Base-by-base conservation (phyloP, 1,139 yeast genomes). In the Suhomyces wounanorum region DNA sequence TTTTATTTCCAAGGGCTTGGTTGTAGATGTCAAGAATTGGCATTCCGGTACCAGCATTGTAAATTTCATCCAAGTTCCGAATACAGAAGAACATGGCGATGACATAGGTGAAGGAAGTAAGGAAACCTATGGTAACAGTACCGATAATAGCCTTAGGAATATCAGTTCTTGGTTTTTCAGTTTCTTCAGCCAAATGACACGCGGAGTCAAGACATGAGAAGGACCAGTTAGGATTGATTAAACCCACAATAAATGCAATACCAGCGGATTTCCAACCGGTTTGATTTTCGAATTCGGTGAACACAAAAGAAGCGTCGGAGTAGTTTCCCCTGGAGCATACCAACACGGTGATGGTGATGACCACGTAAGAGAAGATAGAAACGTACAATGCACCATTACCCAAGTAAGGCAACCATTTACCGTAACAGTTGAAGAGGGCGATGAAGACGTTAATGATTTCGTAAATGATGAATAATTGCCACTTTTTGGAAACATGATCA, bases 131-230 rank as follows among this genome's bases (percentile, higher is more conserved):
- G 16, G 84, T 84, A 26, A 84, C 84, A 1, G 89, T 84, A 10
- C 85, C 81, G 68, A 83, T 65, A 51, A 84, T 83, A 14, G 88
- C 83, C 54, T 78, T 77, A 23, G 89, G 89, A 48, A 84, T 82
- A 54, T 80, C 81, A 43, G 78, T 72, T 62, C 82, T 84, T 10
- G 88, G 87, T 39, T 75, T 70, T 48, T 75, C 70, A 35, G 83
- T 82, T 66, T 84, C 89, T 65, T 84, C 87, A 14, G 87, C 87
- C 81, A 84, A 79, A 60, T 84, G 89, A 1, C 88, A 81, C 8
- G 88, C 88, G 55, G 85, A 81, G 62, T 84, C 89, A 50, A 84
- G 69, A 64, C 89, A 83, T n/a, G 84, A 77, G 63, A 83, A 84
- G 1, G 85, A 79, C 88, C 88, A 84, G 47, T 83, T 83, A 36